Evolutionary conservation across 306 rosid species (phyloP), one percentile per base, ranked within the genome.

Genomic region (Erythrophleum fordii): DNA sequence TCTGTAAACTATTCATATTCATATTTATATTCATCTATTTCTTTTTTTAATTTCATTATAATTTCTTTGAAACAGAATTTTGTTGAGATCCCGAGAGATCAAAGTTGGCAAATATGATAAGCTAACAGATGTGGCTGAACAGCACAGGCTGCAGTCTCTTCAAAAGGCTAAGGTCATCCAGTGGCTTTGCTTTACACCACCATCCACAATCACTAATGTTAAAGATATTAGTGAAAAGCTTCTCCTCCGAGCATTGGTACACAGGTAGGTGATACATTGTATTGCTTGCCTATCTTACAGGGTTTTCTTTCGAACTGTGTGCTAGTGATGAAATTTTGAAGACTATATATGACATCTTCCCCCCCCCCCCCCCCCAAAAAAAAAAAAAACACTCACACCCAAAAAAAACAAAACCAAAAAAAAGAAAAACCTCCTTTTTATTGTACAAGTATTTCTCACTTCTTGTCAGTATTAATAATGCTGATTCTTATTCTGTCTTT

Each of bases 181-280:
- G 84, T 95, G 99, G 99, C 97, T 95, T 65, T 95, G 99, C 89
- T 95, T 95, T 83, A 95, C 98, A 44, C 98, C 98, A 37, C 99
- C 97, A 29, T 95, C 99, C 5, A 95, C 97, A 83, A 89, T 95
- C 67, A 49, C 86, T 48, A 76, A 95, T 86, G 91, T 92, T 37
- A 72, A 88, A 79, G 97, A 88, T 78, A 90, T 84, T 76, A 84
- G 97, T 70, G 84, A 82, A 82, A 92, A 88, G 78, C 97, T 91
- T 69, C 97, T 95, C 80, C 81, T 90, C 61, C 91, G 90, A 79
- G 98, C 98, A 39, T 81, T 95, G 80, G 78, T 73, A 55, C 99
- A 95, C 79, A 92, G 99, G 99, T 93, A 87, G 84, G 64, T 42
- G 70, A 67, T 60, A 64, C 53, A 22, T 80, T 68, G 23, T 74